A percentile compares a stretch with the other conserved stretches of the same genome.
Conservation (phyloP, 2,329 filamentous ascomycete genomes). For the Phyllosticta citriasiana region DNA sequence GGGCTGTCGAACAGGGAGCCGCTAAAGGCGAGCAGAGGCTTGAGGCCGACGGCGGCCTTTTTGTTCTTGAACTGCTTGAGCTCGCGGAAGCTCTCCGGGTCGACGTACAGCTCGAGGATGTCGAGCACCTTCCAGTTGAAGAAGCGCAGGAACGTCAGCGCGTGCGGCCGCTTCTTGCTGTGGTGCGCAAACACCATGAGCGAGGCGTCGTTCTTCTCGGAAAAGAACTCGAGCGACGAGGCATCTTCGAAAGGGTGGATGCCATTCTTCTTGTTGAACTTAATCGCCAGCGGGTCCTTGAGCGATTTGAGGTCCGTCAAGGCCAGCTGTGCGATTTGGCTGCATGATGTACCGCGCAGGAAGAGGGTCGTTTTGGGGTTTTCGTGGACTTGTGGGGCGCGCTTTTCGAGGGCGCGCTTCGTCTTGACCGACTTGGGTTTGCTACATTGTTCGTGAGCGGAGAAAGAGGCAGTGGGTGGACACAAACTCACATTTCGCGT, state of each 20-base stretch:
- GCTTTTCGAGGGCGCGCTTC: conserved; percentile 88
- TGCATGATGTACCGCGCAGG: conserved; percentile 77
- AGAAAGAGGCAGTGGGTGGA: background rate
- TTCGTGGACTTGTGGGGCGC: conserved; percentile 79
- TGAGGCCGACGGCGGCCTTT: conserved; percentile 61
- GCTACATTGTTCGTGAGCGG: conserved; percentile 24
- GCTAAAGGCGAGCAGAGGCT: conserved; percentile 85
- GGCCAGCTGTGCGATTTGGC: conserved; percentile 71
- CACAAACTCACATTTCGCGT: conserved; percentile 2
- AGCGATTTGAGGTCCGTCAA: conserved; percentile 77
- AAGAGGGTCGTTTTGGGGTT: conserved; percentile 86
- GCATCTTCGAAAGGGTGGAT: conserved; percentile 92
- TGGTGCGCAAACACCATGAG: conserved; percentile 75
- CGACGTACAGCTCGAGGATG: conserved; percentile 84
- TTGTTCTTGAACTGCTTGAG: conserved; percentile 62
- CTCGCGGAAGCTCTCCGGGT: conserved; percentile 60
- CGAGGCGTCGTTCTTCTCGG: conserved; percentile 87
- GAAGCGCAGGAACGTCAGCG: conserved; percentile 69
- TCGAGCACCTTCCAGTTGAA: conserved; percentile 85
- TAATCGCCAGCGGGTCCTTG: conserved; percentile 74
- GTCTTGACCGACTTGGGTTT: conserved; percentile 77
- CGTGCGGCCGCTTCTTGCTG: conserved; percentile 93
- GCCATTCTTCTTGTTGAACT: conserved; percentile 94
- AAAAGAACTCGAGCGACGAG: conserved; percentile 85
- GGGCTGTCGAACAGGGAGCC: conserved; percentile 81